Evolutionary conservation across 352 stramenopile species (phyloP), one percentile per base, ranked within the genome.

Genomic region (Pythium rishiriense): DNA sequence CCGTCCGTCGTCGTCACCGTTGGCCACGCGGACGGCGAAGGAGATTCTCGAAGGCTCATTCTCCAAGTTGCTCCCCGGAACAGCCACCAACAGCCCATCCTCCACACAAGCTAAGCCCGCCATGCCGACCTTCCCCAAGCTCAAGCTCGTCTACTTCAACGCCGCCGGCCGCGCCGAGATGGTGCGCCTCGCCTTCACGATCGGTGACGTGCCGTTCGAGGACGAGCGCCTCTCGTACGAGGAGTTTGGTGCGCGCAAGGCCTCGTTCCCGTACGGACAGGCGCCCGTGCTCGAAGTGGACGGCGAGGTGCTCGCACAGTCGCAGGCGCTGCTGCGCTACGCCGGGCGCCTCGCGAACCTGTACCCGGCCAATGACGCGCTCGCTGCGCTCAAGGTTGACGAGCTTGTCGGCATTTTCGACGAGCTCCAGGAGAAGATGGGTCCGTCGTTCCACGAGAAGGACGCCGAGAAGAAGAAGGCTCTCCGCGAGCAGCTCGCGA

Each of bases 71-170:
- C 59, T 26, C 21, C 28, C 10, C 9, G 9, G 10, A 46, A 37
- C 19, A 46, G 6, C 49, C 45, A 17, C n/a, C 37, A 11, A 21
- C 24, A 3, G 24, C n/a, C 28, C 14, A 14, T n/a, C n/a, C n/a
- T n/a, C n/a, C n/a, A n/a, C n/a, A n/a, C n/a, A n/a, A n/a, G n/a
- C n/a, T n/a, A n/a, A n/a, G n/a, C 24, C 26, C 25, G 29, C 15
- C n/a, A 72, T 72, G 66, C 29, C 59, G 9, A 28, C 47, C 26
- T 72, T 52, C 50, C 66, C 66, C 19, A 66, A 66, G 58, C 45
- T 72, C 52, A 76, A 72, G 56, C 47, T 82, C 48, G 70, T 67
- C 33, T 81, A 82, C 60, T 81, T 82, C 60, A 64, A 81, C 66
- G 26, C 68, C 12, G 64, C 66, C 28, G 74, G 63, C 45, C 68